phyloP scores from a whole-genome alignment of 805 yeast genomes.

The Nakazawaea laoshanensis region DNA sequence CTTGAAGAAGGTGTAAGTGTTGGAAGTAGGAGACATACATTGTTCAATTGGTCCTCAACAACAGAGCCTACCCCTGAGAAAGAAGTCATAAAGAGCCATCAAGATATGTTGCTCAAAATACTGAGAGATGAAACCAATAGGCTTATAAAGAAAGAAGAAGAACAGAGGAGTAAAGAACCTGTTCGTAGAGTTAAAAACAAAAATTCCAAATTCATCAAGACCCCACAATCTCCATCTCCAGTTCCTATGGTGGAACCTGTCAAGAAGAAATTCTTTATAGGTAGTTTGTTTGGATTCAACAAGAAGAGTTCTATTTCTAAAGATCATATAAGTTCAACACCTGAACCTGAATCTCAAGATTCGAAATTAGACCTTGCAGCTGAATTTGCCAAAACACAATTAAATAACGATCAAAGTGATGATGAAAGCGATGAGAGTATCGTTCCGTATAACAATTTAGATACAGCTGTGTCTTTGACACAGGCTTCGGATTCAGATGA shows the following conservation, averaged over 20 bases:
- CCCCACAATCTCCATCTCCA: neutral
- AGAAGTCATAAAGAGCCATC: constrained; percentile 3
- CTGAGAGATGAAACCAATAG: neutral
- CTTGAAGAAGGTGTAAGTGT: constrained; percentile 2
- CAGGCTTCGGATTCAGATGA: too few species aligned
- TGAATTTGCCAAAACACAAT: constrained; percentile 1
- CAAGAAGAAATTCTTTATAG: constrained; percentile 7
- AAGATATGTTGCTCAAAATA: constrained; percentile 5
- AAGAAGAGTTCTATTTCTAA: constrained; percentile 8
- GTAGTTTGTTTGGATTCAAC: constrained; percentile 7
- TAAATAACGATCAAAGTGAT: neutral
- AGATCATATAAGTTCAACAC: constrained; percentile 8
- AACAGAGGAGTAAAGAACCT: constrained; percentile 1
- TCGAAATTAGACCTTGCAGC: neutral
- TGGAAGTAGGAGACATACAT: too few species aligned
- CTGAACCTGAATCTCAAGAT: neutral
- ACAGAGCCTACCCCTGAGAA: neutral
- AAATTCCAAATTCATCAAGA: too few species aligned
- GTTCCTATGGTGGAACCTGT: neutral
- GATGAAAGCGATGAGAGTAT: constrained; percentile 4
- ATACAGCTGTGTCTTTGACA: too few species aligned
- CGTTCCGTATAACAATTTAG: constrained; percentile 5
- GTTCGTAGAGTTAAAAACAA: too few species aligned
- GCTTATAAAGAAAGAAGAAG: neutral
- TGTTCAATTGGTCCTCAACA: constrained; percentile 7